phyloP scores from a whole-genome alignment of 2,329 filamentous ascomycete genomes.

The Aphanocladium album region DNA sequence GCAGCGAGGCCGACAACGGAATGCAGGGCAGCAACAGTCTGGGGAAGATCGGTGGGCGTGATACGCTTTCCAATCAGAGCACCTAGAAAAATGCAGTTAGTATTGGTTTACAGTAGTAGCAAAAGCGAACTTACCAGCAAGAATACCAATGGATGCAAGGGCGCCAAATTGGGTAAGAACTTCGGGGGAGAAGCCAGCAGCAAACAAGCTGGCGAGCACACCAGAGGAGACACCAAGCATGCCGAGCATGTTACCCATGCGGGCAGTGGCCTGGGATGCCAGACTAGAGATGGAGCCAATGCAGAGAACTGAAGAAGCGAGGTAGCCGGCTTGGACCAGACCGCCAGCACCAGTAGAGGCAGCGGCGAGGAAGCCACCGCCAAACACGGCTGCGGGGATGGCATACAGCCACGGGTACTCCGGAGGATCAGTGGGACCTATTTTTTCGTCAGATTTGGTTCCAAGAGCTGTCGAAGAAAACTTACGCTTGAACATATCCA shows the following conservation, averaged over 20 bases:
- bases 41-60: conserved; percentile 80
- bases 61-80: conserved; percentile 79
- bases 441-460: conserved; percentile 14
- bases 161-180: conserved; percentile 75
- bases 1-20: conserved; percentile 87
- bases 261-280: conserved; percentile 75
- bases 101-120: neutral
- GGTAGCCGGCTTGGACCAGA: conserved; percentile 80
- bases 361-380: conserved; percentile 74
- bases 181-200: conserved; percentile 74
- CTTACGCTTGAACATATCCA: conserved; percentile 80
- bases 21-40: conserved; percentile 84
- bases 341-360: conserved; percentile 78
- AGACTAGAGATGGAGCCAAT: conserved; percentile 79
- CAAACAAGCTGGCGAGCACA: conserved; percentile 75
- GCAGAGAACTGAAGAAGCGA: conserved; percentile 78
- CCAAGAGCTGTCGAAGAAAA: neutral
- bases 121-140: conserved; percentile 44
- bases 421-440: conserved; percentile 73
- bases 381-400: conserved; percentile 70
- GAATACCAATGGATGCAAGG: conserved; percentile 65
- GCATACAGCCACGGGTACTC: conserved; percentile 88
- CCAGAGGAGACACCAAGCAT: conserved; percentile 81
- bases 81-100: conserved; percentile 34
- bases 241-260: conserved; percentile 79